Percentiles rank a stretch among this genome's conserved stretches.
phyloP scores from a whole-genome alignment of 1,284 basidiomycete genomes.

The Rhodofomes roseus region DNA sequence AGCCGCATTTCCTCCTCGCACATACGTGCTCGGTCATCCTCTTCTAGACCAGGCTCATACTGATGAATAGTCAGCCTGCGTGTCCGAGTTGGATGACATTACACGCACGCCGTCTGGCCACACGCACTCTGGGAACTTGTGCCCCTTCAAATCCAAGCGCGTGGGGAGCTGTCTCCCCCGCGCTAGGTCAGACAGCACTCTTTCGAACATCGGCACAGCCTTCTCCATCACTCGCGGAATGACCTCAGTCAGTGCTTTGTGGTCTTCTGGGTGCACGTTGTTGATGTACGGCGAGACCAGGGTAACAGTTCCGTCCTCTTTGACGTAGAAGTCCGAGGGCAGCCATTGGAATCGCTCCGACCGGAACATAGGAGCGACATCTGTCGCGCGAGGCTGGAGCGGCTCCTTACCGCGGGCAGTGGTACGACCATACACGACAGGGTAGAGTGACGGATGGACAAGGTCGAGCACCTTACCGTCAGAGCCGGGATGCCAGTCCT shows the following conservation, averaged over 20 bases:
- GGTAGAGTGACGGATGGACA: neutral
- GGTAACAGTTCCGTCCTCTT: neutral
- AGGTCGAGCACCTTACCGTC: constrained; percentile 8
- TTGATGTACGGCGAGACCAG: neutral
- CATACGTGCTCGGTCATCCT: too few relatives aligned
- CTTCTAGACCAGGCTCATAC: neutral
- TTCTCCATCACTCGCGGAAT: neutral
- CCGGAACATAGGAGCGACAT: neutral
- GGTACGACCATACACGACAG: neutral
- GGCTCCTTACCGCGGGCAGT: neutral
- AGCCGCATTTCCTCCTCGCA: too few relatives aligned
- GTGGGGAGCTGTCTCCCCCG: neutral
- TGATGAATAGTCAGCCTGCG: too few relatives aligned
- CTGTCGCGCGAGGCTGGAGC: neutral
- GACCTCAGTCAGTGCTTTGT: neutral
- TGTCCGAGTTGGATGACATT: neutral
- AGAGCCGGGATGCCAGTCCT: constrained; percentile 16
- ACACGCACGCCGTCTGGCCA: neutral
- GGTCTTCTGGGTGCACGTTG: constrained; percentile 1
- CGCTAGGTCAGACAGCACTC: neutral
- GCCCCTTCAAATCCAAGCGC: neutral
- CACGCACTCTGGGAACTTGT: neutral
- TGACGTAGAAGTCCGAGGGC: constrained; percentile 7
- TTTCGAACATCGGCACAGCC: neutral
- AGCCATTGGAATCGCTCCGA: constrained; percentile 7